Evolutionary conservation across 2,329 filamentous ascomycete species (phyloP), one percentile per base, ranked within the genome.

Genomic region (Aspergillus pseudoglaucus): DNA sequence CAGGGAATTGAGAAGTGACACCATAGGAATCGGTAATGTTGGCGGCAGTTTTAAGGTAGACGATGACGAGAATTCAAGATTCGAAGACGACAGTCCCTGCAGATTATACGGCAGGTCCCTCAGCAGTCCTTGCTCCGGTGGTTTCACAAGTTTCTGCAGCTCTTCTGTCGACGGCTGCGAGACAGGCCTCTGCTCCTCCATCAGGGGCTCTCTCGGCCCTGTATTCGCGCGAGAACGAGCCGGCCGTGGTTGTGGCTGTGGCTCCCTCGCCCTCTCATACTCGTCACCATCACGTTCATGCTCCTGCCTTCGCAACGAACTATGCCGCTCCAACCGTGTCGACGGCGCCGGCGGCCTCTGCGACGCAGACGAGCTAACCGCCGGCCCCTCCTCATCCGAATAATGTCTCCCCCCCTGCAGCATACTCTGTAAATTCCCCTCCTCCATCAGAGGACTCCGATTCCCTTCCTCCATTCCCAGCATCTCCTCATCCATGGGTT

Each of bases 91-190:
- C 2, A 97, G 75, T 0, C 93, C 93, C 68, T 97, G 93, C 0
- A 97, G 75, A 0, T 90, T 96, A 62, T 93, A 97, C 0, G 93
- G 90, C 3, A 97, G 75, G 62, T 97, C 91, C 56, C 86, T 80
- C 18, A 90, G 71, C 10, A 90, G 75, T 14, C 77, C 76, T 22
- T 79, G 77, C 63, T 90, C 87, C 1, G 81, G 72, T 1, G 84
- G 84, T 22, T 81, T 74, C 27, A 80, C 75, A 38, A 79, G 73
- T 23, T 73, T 65, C 53, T 54, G 18, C 42, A 25, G 40, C 25
- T 33, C 52, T 40, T 59, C 54, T 35, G 55, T 48, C 18, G 54
- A 56, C 6, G 42, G 27, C 30, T 48, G 42, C 12, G 54, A 40
- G n/a, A 40, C 49, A 30, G 45, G 39, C 20, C 46, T 49, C 15